These are phyloP conservation scores for Gomphus bonarii DNA, from an alignment of 1,284 basidiomycete genomes.

Conservation along the genomic window DNA sequence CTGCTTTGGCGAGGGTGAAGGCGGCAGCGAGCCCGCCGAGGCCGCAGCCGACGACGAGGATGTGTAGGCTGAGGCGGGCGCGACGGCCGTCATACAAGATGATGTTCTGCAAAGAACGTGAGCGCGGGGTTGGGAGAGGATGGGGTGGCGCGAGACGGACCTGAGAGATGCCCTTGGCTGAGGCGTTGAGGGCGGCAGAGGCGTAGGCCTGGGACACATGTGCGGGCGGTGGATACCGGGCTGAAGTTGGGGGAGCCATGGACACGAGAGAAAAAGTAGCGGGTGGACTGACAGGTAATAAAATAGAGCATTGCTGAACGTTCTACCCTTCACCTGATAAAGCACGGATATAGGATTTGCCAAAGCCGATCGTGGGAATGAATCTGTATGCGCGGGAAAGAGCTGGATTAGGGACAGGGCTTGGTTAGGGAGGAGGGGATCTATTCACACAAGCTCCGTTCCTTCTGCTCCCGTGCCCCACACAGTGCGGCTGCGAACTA, in stretches of 20 bases:
- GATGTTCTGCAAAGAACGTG: background rate
- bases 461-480: background rate
- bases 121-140: background rate
- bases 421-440: background rate
- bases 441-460: background rate
- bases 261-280: background rate
- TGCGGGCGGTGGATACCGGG: background rate
- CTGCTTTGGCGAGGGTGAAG: conserved; percentile 32
- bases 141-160: background rate
- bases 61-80: conserved; percentile 28
- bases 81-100: conserved; percentile 8
- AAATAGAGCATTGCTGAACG: background rate
- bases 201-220: background rate
- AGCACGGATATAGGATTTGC: background rate
- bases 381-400: background rate
- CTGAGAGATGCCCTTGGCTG: background rate
- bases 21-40: conserved; percentile 38
- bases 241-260: background rate
- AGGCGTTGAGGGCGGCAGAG: background rate
- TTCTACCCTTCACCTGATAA: background rate
- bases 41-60: conserved; percentile 37
- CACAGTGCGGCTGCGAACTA: no score
- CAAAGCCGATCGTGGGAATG: background rate
- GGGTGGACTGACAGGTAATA: background rate
- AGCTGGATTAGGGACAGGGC: background rate